Percentiles rank a stretch among this genome's conserved stretches.
Evolutionary conservation across 495 filamentous ascomycete genomes (phyloP).

Genomic region (Hyaloscypha finlandica): DNA sequence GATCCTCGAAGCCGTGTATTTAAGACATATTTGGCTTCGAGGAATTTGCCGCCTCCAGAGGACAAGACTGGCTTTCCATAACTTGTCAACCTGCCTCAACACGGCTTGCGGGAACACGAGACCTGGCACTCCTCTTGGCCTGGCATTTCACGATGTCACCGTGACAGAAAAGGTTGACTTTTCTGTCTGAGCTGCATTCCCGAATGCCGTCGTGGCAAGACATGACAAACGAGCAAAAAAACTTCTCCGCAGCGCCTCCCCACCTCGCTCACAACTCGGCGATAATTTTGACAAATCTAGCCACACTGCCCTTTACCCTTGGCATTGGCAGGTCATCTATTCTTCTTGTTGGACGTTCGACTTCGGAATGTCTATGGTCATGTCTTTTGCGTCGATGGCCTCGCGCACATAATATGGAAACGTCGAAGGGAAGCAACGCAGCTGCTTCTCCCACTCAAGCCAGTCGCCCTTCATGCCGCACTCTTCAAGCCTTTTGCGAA

Average conservation of each 20-base stretch:
- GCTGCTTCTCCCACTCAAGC: conserved; percentile 49
- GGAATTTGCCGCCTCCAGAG: neutral
- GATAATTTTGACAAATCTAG: neutral
- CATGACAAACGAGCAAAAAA: neutral
- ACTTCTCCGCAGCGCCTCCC: neutral
- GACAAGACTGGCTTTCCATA: neutral
- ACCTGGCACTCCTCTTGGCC: neutral
- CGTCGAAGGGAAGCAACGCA: conserved; percentile 48
- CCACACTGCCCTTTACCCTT: neutral
- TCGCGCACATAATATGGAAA: conserved; percentile 40
- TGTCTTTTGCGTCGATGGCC: conserved; percentile 38
- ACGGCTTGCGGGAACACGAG: neutral
- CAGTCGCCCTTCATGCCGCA: conserved; percentile 40
- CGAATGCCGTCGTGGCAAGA: neutral
- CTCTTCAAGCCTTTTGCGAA: conserved; percentile 35
- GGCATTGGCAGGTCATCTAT: neutral
- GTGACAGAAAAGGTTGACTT: neutral
- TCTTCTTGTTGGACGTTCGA: conserved; percentile 10
- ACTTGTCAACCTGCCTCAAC: neutral
- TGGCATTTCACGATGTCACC: neutral
- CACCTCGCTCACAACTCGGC: neutral
- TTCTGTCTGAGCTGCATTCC: neutral
- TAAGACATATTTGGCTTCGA: neutral
- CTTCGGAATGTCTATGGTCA: conserved; percentile 39
- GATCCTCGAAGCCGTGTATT: neutral